Conservation (phyloP, 768 basidiomycete genomes). For the Ramaria rubella region DNA sequence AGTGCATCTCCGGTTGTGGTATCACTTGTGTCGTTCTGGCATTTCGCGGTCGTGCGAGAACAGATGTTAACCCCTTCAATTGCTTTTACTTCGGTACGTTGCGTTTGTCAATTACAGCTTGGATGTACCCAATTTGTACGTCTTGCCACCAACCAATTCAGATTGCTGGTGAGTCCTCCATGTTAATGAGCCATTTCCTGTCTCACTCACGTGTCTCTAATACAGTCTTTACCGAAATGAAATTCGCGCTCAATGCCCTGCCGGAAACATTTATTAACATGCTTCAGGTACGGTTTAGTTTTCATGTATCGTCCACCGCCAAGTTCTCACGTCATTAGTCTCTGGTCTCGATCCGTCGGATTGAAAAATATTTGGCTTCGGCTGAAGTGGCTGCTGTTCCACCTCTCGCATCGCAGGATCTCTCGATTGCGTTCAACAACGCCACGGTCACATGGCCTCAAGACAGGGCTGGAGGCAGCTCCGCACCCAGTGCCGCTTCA, state of each 20-base stretch:
- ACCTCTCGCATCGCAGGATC: constrained; percentile 49
- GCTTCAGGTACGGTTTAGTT: constrained; percentile 50
- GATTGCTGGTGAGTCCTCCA: constrained; percentile 35
- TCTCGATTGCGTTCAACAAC: constrained; percentile 66
- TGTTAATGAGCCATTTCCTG: not conserved
- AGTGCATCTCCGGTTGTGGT: constrained; percentile 43
- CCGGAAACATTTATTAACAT: constrained; percentile 90
- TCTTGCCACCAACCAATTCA: constrained; percentile 15
- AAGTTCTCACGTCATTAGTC: constrained; percentile 34
- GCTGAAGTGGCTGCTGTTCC: constrained; percentile 64
- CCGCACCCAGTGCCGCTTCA: constrained; percentile 47
- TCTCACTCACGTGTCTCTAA: not conserved
- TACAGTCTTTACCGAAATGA: constrained; percentile 80
- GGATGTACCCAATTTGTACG: not conserved
- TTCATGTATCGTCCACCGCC: not conserved
- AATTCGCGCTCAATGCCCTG: constrained; percentile 79
- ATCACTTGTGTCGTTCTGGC: constrained; percentile 46
- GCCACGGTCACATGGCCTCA: constrained; percentile 91
- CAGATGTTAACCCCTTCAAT: constrained; percentile 72
- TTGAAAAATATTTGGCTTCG: constrained; percentile 79
- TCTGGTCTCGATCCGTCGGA: constrained; percentile 79
- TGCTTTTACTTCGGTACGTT: constrained; percentile 58
- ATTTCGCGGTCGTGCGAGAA: constrained; percentile 64
- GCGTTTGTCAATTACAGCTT: not conserved
- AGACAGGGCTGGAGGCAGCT: constrained; percentile 43